Evolutionary conservation across 805 yeast species (phyloP), one percentile per base, ranked within the genome.

Genomic region (Candida nitratophila): DNA sequence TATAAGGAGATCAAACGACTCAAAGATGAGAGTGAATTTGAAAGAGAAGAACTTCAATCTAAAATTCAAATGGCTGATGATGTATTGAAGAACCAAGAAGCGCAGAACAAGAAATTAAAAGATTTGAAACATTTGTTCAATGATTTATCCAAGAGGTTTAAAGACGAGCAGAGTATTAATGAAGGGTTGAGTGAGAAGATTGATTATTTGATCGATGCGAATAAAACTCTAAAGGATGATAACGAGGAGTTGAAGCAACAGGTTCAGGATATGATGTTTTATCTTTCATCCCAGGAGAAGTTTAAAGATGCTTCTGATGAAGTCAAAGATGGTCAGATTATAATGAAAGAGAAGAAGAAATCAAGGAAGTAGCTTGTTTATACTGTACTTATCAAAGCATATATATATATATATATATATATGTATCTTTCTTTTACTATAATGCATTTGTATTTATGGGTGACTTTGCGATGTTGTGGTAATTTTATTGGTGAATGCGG

Each of bases 221-320:
- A 70, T 35, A 52, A 60, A 15, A 45, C 50, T 19, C 45, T 79
- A 24, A 61, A 63, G 37, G 46, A 46, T 2, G 65, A 71, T 40
- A 79, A 74, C 12, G 57, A 56, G 11, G 86, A 78, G 2, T 56
- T 83, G 27, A 59, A 71, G 37, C 87, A 81, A 35, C 86, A 83
- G 57, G 79, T 79, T 3, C 76, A 71, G 26, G 96, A 88, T 59
- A 60, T 88, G 43, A 86, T 89, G 96, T 83, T 86, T 49, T 86
- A 70, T 55, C 62, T 88, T 34, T 91, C 84, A 46, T 73, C 85
- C 0, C 85, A 77, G 56, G 83, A 80, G 44, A 85, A 83, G 62
- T 75, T 87, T 54, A 77, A 79, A 53, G 76, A 79, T 54, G 85
- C 86, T 20, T 73, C 80, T 3, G 83, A 83, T 12, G 91, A 83